Conservation (phyloP, 1,139 yeast species). For the Saccharomyces hybrid region DNA sequence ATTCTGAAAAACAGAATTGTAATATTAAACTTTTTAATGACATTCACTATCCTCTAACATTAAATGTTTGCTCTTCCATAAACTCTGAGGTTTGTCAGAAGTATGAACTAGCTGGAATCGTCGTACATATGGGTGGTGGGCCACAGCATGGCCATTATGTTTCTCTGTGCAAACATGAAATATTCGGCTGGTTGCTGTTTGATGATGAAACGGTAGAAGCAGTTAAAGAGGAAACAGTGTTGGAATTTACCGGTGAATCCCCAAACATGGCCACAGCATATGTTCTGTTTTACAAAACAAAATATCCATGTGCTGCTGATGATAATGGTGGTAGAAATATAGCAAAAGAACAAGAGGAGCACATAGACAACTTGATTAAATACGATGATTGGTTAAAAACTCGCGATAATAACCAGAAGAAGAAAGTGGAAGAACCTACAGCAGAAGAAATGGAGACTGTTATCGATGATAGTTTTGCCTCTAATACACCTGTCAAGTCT, state of each 20-base stretch:
- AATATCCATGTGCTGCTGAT: not conserved
- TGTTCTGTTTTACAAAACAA: conserved; percentile 63
- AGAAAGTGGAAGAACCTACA: not conserved
- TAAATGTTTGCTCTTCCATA: conserved; percentile 73
- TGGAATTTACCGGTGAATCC: conserved; percentile 81
- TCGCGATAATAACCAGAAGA: not conserved
- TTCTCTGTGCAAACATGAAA: conserved; percentile 70
- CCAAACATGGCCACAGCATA: conserved; percentile 90
- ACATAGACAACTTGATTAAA: conserved; percentile 20
- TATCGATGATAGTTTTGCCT: not conserved
- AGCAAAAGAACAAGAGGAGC: conserved; percentile 11
- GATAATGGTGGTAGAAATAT: not conserved
- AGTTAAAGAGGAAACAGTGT: conserved; percentile 75
- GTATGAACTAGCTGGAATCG: conserved; percentile 78
- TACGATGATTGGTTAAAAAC: conserved; percentile 19
- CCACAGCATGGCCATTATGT: conserved; percentile 97
- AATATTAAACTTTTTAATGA: conserved; percentile 83
- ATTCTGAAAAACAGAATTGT: conserved; percentile 71
- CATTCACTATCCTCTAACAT: conserved; percentile 68
- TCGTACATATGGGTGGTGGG: conserved; percentile 95
- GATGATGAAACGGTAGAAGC: conserved; percentile 94
- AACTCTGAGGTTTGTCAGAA: conserved; percentile 40
- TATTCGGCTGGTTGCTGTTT: conserved; percentile 81
- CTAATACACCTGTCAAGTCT: not conserved
- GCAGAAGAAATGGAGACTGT: not conserved